Evolutionary conservation across 192 early-diverging fungal species (phyloP), one percentile per base, ranked within the genome.

Genomic region (Umbelopsis sp.): DNA sequence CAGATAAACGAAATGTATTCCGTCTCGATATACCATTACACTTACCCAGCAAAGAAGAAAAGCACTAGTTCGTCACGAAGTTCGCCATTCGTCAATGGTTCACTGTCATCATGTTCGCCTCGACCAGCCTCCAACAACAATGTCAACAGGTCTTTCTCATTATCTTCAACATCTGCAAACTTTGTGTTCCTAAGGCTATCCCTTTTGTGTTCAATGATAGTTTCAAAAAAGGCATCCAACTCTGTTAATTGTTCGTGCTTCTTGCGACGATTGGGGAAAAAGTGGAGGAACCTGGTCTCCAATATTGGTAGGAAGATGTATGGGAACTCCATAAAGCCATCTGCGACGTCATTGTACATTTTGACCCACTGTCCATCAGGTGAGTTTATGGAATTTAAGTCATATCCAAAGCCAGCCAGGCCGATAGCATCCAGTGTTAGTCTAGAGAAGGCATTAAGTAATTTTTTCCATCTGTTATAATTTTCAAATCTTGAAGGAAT

Each of bases 1-100:
- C 20, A 44, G 36, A 9, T 22, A 45, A 29, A 2, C 21, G 34
- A 14, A 9, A 45, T 54, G 16, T n/a, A 24, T 12, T 34, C 49
- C 24, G 20, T 8, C 20, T 29, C 25, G 12, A 29, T 3, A 52
- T 16, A 31, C 74, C 62, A n/a, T 82, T 71, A 3, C 25, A 21
- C 66, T 16, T 53, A 66, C 41, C 86, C 86, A 45, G 86, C 86
- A 24, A 88, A 77, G 77, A 82, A 88, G 78, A 86, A 86, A 10
- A 88, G 71, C 20, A 78, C 77, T 4, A 81, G 80, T 45, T 88
- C 85, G 70, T 83, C 80, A 72, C 82, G 82, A 11, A 62, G 80
- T 70, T 84, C 81, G 12, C 25, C 29, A 32, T 45, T 70, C 41
- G 24, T 70, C 68, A 52, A 44, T 22, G 43, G 81, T 81, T 3